Percentiles rank a stretch among this genome's conserved stretches.
Evolutionary conservation across 371 early-diverging fungal species (phyloP).

Genomic region (Syncephalastrum sp.): DNA sequence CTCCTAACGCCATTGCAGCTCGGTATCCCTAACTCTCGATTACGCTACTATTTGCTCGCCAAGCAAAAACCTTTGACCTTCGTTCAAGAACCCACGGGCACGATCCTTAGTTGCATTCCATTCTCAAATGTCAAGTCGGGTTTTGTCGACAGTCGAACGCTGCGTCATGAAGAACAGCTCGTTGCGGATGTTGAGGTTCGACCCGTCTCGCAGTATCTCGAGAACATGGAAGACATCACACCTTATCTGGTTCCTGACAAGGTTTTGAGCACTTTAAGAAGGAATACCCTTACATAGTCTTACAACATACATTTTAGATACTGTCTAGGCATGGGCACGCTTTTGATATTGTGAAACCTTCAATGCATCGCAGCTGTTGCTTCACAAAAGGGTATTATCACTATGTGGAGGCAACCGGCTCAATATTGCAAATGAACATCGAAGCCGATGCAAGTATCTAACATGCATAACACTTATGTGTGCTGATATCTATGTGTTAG

Average conservation of each 20-base stretch:
- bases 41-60: constrained; percentile 66
- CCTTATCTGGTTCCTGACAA: constrained; percentile 41
- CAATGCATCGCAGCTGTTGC: constrained; percentile 69
- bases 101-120: constrained; percentile 54
- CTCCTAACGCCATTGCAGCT: constrained; percentile 68
- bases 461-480: neutral
- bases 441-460: constrained; percentile 45
- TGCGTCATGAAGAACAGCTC: constrained; percentile 25
- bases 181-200: constrained; percentile 28
- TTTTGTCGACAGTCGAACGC: constrained; percentile 28
- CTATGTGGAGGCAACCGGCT: constrained; percentile 79
- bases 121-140: constrained; percentile 32
- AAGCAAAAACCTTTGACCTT: constrained; percentile 43
- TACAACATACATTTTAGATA: constrained; percentile 18
- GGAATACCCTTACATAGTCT: too few relatives aligned
- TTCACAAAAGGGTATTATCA: constrained; percentile 85
- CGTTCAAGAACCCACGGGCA: constrained; percentile 39
- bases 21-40: constrained; percentile 69
- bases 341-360: constrained; percentile 75
- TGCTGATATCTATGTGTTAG: neutral
- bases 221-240: constrained; percentile 13
- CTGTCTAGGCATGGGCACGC: constrained; percentile 61
- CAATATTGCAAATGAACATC: constrained; percentile 60
- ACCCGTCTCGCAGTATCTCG: constrained; percentile 34
- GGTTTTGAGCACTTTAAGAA: constrained; percentile 8